phyloP scores from a whole-genome alignment of 495 filamentous ascomycete genomes.

The Neurospora sp. region DNA sequence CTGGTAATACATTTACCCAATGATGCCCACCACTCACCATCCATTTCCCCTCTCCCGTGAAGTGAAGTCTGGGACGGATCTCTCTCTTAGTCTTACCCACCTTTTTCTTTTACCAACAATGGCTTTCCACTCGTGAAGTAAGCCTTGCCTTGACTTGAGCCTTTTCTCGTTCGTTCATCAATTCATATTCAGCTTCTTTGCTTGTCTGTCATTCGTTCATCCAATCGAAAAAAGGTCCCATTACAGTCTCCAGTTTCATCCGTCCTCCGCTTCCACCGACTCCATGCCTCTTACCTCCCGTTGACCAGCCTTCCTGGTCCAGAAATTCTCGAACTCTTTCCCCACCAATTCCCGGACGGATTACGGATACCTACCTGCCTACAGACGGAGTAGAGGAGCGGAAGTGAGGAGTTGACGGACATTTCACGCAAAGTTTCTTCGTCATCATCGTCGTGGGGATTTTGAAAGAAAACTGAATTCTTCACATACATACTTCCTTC shows the following conservation, averaged over 20 bases:
- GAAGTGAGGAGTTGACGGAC: too few species aligned
- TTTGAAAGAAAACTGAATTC: background rate
- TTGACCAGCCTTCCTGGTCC: background rate
- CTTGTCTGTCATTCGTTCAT: background rate
- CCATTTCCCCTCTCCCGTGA: background rate
- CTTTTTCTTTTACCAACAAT: background rate
- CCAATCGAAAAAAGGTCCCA: background rate
- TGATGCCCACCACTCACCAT: background rate
- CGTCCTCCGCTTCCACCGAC: background rate
- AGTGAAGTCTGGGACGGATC: background rate
- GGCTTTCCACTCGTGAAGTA: background rate
- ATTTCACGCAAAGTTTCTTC: background rate
- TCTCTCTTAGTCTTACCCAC: background rate
- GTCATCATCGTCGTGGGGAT: background rate
- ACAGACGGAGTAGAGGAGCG: background rate
- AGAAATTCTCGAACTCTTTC: background rate
- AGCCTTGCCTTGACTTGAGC: background rate
- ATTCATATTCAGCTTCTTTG: background rate
- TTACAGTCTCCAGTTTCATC: background rate
- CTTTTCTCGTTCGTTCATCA: background rate
- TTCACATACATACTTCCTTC: background rate
- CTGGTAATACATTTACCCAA: background rate
- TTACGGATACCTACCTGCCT: background rate
- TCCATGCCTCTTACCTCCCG: background rate
- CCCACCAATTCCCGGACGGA: background rate